Percentiles rank a stretch among this genome's conserved stretches.
Conservation (phyloP, 225 moss, liverwort and hornwort genomes). For the Lunularia cruciata region DNA sequence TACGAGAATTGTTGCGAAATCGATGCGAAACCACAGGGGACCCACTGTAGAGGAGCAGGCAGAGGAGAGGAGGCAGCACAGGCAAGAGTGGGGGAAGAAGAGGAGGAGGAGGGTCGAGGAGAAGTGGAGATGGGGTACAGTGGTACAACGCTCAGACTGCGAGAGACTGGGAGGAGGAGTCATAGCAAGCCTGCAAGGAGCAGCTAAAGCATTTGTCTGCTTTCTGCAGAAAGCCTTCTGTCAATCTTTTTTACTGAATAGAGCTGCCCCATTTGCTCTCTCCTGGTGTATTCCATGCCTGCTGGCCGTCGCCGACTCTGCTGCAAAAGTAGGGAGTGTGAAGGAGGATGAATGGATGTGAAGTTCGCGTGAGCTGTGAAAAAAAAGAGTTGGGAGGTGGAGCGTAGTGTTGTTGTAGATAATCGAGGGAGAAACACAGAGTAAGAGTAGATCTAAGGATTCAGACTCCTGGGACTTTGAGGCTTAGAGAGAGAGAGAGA, state of each 20-base stretch:
- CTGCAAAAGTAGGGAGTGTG: constrained; percentile 3
- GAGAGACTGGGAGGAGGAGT: neutral
- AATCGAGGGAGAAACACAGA: neutral
- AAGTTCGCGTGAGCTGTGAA: neutral
- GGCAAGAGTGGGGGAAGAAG: neutral
- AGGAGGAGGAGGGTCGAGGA: neutral
- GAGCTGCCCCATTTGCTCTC: neutral
- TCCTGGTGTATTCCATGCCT: neutral
- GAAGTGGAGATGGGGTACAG: too few relatives aligned
- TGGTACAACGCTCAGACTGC: neutral
- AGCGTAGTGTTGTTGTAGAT: neutral
- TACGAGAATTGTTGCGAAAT: constrained; percentile 16
- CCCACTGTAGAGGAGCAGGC: too few relatives aligned
- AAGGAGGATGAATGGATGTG: neutral
- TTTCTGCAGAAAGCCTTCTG: neutral
- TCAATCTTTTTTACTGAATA: neutral
- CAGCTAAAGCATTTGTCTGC: constrained; percentile 3
- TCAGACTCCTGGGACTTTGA: neutral
- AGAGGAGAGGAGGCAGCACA: neutral
- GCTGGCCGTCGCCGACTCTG: constrained; percentile 5
- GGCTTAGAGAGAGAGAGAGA: constrained; percentile 1
- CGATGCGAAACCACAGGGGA: neutral
- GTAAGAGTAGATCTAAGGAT: neutral
- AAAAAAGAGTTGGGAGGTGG: constrained; percentile 8
- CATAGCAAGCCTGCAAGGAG: neutral